Evolutionary conservation across 257 asterid genomes (phyloP), one percentile per base, ranked within the genome.

Genomic region (Nemophila menziesii): DNA sequence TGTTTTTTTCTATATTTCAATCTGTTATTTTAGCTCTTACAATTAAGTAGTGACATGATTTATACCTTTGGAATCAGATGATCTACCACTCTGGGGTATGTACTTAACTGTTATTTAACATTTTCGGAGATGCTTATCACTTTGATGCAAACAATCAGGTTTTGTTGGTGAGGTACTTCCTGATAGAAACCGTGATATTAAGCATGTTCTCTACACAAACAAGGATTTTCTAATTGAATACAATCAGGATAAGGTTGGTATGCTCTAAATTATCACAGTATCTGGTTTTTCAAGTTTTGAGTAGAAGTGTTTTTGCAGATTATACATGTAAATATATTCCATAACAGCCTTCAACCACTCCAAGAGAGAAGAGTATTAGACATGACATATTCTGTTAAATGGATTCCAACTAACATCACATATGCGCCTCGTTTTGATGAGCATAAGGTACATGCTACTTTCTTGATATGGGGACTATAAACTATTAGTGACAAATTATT

Each of bases 61-160:
- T 46, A 22, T n/a, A 11, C n/a, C 49, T 8, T 56, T 39, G 48
- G 47, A 43, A 55, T 69, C 79, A 77, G 93, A 80, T 58, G 89
- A 72, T 69, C 57, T 81, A 69, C 93, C 93, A 17, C 56, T 81
- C 11, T 80, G 93, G 93, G 93, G 93, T 81, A 81, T 53, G 76
- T 24, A 19, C 39, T 48, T 38, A 33, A 47, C 57, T 13, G 2
- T 47, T 10, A 41, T 39, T 16, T 48, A 5, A n/a, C n/a, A 3
- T 26, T 23, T 23, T 19, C 11, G 38, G 11, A 22, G 40, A 41
- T 23, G 40, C 12, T 18, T 41, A 17, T 22, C 22, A 19, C 11
- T 51, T 29, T 26, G 17, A 20, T 43, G 49, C 20, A 34, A 43
- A 33, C 38, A 16, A 36, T 36, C 52, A 78, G 93, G 86, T 62